Percentiles rank a stretch among this genome's conserved stretches.
These are phyloP conservation scores for Fusarium ambrosium DNA, from an alignment of 2,329 filamentous ascomycete species.

Conservation along the genomic window DNA sequence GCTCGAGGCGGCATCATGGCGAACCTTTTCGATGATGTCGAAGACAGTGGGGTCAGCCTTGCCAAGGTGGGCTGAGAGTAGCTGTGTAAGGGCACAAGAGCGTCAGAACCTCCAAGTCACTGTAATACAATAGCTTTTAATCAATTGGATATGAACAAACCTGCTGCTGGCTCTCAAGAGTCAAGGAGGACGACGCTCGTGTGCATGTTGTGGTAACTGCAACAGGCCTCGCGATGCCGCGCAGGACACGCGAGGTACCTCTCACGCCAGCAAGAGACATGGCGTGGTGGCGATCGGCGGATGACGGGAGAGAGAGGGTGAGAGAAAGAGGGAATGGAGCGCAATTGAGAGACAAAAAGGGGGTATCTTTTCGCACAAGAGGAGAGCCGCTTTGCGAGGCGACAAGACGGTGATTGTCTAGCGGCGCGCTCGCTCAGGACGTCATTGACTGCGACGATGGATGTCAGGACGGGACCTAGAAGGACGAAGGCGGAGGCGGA, in stretches of 20 bases:
- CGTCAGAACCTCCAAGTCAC: constrained; percentile 31
- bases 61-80: constrained; percentile 83
- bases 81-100: constrained; percentile 62
- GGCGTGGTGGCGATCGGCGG: constrained; percentile 35
- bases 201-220: constrained; percentile 40
- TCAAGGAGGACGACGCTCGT: constrained; percentile 61
- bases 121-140: neutral
- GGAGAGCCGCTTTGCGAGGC: constrained; percentile 13
- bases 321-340: neutral
- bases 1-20: constrained; percentile 26
- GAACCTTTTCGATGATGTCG: constrained; percentile 90
- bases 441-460: constrained; percentile 43
- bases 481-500: constrained; percentile 33
- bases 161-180: constrained; percentile 71
- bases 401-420: constrained; percentile 26
- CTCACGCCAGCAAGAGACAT: constrained; percentile 65
- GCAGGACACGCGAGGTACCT: constrained; percentile 63
- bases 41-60: constrained; percentile 89
- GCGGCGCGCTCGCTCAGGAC: constrained; percentile 40
- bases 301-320: constrained; percentile 6
- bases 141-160: constrained; percentile 54
- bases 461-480: constrained; percentile 31
- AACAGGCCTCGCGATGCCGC: constrained; percentile 54
- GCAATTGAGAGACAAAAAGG: constrained; percentile 9
- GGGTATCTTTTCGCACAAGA: constrained; percentile 22